Base-by-base conservation (phyloP, 2,329 filamentous ascomycete species). In the Diaporthe sp. region DNA sequence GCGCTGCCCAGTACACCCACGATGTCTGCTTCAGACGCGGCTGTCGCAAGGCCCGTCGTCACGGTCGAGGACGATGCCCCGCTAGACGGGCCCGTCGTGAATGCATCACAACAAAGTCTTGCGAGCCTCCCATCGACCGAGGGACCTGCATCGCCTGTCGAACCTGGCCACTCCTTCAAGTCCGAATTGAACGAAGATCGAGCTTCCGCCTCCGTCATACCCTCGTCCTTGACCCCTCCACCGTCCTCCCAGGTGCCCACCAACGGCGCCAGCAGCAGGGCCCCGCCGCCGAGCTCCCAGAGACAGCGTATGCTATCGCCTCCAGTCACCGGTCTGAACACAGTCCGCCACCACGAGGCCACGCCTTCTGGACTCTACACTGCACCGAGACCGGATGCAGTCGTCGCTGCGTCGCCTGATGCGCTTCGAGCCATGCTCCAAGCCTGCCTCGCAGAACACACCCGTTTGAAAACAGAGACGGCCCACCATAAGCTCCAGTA, bases 401-500 rank as follows among this genome's bases (percentile, higher is more conserved):
- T 93, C 31, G 83, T 86, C 34, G 86, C 88, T 61, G 90, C 90
- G 0, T 85, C 89, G 1, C 79, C 86, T 3, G 90, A 91, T 12
- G 88, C 92, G 79, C 86, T 93, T 44, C 88, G 89, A 19, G 83
- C 83, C 73, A 90, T 92, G 88, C 82, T 93, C 67, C 86, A 90
- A 76, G 84, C 84, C 4, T 88, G 87, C 77, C 84, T 92, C 57
- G 87, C 86, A 31, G 89, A 93, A 78, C 89, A 92, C 76, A 86
- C 88, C 61, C 89, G 87, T 79, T 84, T 92, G 67, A 94, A 97
- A 81, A 96, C 95, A 87, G 94, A 96, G 76, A 93, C 94, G 22
- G 94, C 96, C 44, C 96, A 98, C 83, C 94, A 97, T 86, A 97
- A 97, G 85, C 87, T 98, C 73, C 96, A 98, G 83, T 94, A 96